Evolutionary conservation across 1,284 basidiomycete genomes (phyloP), one percentile per base, ranked within the genome.

Genomic region (Lentinula novae-zelandiae): DNA sequence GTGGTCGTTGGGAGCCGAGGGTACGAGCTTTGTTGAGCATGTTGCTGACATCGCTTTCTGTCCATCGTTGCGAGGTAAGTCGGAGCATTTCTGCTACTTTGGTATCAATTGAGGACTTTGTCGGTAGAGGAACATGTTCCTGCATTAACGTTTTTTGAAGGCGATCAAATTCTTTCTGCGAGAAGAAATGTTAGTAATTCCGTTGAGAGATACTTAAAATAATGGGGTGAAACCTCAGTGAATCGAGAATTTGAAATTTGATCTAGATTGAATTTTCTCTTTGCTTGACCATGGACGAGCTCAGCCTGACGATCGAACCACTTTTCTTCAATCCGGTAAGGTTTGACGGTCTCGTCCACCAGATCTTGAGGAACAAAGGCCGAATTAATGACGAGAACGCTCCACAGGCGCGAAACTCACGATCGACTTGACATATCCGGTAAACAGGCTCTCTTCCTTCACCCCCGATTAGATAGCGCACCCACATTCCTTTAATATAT

Each of bases 401-500:
- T 27, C 27, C 27, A 3, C 3, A 27, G 3, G 27, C 27, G 27
- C 27, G 49, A 10, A 10, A 80, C 88, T 67, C 64, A 93, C 93
- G 82, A 17, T 73, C 71, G 44, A 97, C 80, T 72, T 92, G 85
- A 70, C 93, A 94, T 58, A 95, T 81, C 52, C 94, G 85, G 73
- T 97, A 97, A 39, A 91, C 82, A n/a, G 82, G 79, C 61, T 79
- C 70, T 5, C 80, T 80, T 5, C 76, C 73, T 56, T 83, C 80
- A 2, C 76, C 66, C 0, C 87, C 86, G 66, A 91, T 85, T 48
- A 92, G 78, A 68, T 90, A 89, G 22, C 93, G 82, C 5, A 96
- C 92, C 82, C 86, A 96, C 27, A 85, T 83, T 53, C 88, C 93
- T 76, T 84, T 85, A 62, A 93, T 79, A 72, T 87, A 87, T 60